A percentile compares a stretch with the other conserved stretches of the same genome.
These are phyloP conservation scores for Ambrosia hybrid DNA, from an alignment of 140 eudicot species.

Conservation along the genomic window DNA sequence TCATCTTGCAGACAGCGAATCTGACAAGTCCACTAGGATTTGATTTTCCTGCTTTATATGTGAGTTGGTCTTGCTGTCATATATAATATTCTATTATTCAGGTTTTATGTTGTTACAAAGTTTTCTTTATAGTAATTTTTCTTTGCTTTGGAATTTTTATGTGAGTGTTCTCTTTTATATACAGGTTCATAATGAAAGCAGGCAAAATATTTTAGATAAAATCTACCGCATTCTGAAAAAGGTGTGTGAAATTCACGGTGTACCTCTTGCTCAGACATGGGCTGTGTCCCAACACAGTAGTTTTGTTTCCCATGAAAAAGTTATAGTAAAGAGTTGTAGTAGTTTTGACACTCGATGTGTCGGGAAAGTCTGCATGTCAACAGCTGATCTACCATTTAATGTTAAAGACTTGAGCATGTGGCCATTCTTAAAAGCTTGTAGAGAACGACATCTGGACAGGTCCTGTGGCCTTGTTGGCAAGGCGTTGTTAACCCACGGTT, in stretches of 20 bases:
- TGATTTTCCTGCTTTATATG: not conserved
- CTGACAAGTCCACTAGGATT: not conserved
- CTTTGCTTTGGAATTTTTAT: not conserved
- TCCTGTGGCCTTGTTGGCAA: slow-evolving; percentile 36
- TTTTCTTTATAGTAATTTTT: not conserved
- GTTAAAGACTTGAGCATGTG: slow-evolving; percentile 22
- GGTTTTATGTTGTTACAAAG: not conserved
- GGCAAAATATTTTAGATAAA: slow-evolving; percentile 8
- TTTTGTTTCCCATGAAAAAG: slow-evolving; percentile 19
- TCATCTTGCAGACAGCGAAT: slow-evolving; percentile 1
- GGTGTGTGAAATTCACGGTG: slow-evolving; percentile 15
- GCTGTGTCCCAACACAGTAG: slow-evolving; percentile 5
- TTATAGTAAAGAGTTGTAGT: not conserved
- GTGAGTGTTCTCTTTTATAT: too few relatives aligned
- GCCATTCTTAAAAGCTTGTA: slow-evolving; percentile 13
- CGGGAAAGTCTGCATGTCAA: not conserved
- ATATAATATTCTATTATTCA: not conserved
- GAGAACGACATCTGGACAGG: not conserved
- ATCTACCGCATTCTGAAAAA: not conserved
- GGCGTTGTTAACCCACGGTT: slow-evolving; percentile 28
- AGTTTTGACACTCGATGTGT: too few relatives aligned
- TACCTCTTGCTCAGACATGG: slow-evolving; percentile 9
- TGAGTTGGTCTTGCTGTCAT: slow-evolving; percentile 5
- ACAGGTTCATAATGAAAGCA: slow-evolving; percentile 8
- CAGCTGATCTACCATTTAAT: slow-evolving; percentile 22